These are phyloP conservation scores for Hondaea fermentalgiana DNA, from an alignment of 108 stramenopile species.

Conservation along the genomic window DNA sequence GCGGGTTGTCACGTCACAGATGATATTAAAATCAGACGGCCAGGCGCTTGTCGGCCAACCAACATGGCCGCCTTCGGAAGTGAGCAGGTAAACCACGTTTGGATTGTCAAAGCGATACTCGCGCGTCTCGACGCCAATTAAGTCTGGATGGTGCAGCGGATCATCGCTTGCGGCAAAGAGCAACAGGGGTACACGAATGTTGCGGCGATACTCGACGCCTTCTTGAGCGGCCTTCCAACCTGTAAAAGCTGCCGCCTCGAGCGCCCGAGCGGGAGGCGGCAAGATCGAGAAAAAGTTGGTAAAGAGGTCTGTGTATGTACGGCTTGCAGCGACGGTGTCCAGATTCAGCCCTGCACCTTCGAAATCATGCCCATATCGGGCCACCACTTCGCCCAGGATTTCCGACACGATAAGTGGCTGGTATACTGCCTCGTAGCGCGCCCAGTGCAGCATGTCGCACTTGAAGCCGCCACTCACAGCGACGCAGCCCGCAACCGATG, in stretches of 20 bases:
- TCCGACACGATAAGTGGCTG: neutral
- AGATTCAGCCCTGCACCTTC: neutral
- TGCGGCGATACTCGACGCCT: neutral
- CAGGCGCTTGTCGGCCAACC: neutral
- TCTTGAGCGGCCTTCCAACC: slow-evolving; percentile 1
- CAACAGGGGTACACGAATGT: neutral
- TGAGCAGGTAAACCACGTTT: neutral
- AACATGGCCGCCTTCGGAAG: neutral
- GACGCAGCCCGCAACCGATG: neutral
- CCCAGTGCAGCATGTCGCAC: neutral
- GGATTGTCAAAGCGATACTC: neutral
- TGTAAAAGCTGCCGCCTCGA: neutral
- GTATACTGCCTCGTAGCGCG: neutral
- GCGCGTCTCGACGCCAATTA: neutral
- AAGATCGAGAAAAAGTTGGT: neutral
- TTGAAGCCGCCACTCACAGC: neutral
- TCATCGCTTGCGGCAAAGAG: neutral
- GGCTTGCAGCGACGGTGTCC: neutral
- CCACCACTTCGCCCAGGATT: neutral
- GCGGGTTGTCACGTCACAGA: neutral
- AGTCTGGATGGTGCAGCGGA: slow-evolving; percentile 1
- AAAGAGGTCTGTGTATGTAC: neutral
- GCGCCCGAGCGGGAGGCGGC: neutral
- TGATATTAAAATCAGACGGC: neutral
- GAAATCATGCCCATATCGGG: neutral